Conservation (phyloP, 495 filamentous ascomycete species). For the Schizothecium vesticola region DNA sequence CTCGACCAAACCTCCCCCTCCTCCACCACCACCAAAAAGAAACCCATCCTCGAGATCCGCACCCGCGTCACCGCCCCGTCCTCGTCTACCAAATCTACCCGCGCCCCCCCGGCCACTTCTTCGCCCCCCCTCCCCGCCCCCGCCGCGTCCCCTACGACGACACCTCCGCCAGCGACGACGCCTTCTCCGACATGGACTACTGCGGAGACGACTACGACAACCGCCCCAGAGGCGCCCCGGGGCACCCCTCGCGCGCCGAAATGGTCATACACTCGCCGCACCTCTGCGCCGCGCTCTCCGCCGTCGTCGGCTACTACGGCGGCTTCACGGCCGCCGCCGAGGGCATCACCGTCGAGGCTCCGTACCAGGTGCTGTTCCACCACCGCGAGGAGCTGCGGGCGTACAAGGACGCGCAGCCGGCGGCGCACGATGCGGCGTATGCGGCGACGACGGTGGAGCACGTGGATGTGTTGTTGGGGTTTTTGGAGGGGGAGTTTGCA, state of each 20-base stretch:
- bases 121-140: background rate
- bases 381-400: slow-evolving; percentile 27
- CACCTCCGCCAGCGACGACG: background rate
- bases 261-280: slow-evolving; percentile 38
- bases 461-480: slow-evolving; percentile 36
- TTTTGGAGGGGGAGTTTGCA: slow-evolving; percentile 24
- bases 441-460: slow-evolving; percentile 29
- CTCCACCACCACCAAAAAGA: slow-evolving; percentile 14
- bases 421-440: slow-evolving; percentile 29
- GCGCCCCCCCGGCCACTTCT: slow-evolving; percentile 6
- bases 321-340: slow-evolving; percentile 21
- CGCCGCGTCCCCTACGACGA: background rate
- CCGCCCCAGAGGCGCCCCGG: background rate
- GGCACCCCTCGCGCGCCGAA: slow-evolving; percentile 13
- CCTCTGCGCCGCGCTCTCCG: slow-evolving; percentile 33
- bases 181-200: background rate
- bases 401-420: slow-evolving; percentile 31
- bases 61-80: slow-evolving; percentile 18
- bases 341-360: slow-evolving; percentile 25
- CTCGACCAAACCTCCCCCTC: background rate
- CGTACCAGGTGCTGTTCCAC: slow-evolving; percentile 35
- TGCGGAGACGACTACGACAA: background rate
- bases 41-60: slow-evolving; percentile 33
- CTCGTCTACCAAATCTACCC: slow-evolving; percentile 14
- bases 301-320: slow-evolving; percentile 35